Base-by-base conservation (phyloP, 2,329 filamentous ascomycete species). In the Paecilomyces fulvus region DNA sequence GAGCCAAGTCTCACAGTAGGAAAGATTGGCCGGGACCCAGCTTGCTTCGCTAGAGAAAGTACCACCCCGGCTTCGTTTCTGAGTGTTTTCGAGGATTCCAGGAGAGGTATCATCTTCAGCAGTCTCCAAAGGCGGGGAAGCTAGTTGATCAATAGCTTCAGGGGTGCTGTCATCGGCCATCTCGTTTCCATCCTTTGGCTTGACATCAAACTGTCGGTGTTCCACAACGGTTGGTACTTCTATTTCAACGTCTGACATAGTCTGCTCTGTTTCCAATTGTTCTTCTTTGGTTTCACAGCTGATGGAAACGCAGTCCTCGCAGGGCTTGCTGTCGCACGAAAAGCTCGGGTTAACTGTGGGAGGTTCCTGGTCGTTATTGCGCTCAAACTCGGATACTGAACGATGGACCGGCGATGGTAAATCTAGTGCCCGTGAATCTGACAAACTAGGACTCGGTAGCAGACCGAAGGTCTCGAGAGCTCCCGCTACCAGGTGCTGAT, bases 1-100 rank as follows among this genome's bases (percentile, higher is more conserved):
- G 12, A 73, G 65, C 71, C 71, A 73, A 48, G 62, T 65, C 53
- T 73, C 67, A 57, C 67, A 73, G 53, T 73, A 70, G 2, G 69
- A 70, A 25, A 73, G 62, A 30, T 68, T 70, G 55, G 64, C 70
- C 1, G 71, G 68, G 17, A 69, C 63, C 71, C 71, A 73, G 59
- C 71, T 73, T 8, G 68, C 65, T 55, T 70, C 68, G 52, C 70
- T 73, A 4, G 71, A 73, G 12, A 69, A 65, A 7, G 71, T 73
- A 6, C 58, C 65, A 7, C 69, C 67, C 52, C 71, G 65, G 11
- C 65, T 64, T 48, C 71, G 61, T 56, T 69, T 58, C 17, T 59
- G 53, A 65, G 21, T 54, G 61, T 63, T 59, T 31, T 61, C 23
- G 56, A 62, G n/a, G 62, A 60, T 63, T 1, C 54, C 59, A 7